Base-by-base conservation (phyloP, 2,329 filamentous ascomycete species). In the Nigrospora osmanthi region DNA sequence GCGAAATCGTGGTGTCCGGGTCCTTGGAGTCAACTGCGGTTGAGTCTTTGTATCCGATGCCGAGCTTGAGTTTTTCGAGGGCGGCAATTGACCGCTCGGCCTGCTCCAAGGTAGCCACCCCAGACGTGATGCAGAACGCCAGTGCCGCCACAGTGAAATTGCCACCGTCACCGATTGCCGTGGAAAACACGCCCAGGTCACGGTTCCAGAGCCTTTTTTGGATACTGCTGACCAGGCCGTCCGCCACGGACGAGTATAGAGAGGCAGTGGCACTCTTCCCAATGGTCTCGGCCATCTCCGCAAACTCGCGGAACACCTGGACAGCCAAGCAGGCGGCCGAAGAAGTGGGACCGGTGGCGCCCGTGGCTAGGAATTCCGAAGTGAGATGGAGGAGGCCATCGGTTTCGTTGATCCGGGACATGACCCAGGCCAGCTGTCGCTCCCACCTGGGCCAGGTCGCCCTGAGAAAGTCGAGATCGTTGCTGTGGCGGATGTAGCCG, bases 1-100 rank as follows among this genome's bases (percentile, higher is more conserved):
- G 69, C 3, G 68, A 71, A 32, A 71, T 64, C 2, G 54, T 46
- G 2, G 51, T 57, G 11, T 50, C 47, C 1, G 52, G 42, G 14
- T 50, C 41, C 7, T 33, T 12, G 7, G 48, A 35, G 3, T 46
- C 44, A 1, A 46, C 45, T 1, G 30, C 43, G 4, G 53, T 52
- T 30, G 28, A 33, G 42, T 57, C 53, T 28, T 48, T 52, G 46
- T 53, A 57, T 1, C 55, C 54, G 2, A 50, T 49, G 2, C 38
- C 37, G 1, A 55, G 48, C 28, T 14, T 30, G 4, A 57, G 36
- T 2, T n/a, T 12, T 6, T 44, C 40, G 1, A 53, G 35, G 1
- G 48, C 48, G 6, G 38, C 42, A 16, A 56, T 41, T 13, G 48
- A 45, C 2, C 46, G 45, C 3, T 40, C 38, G 7, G 49, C 31